Percentiles rank a stretch among this genome's conserved stretches.
Evolutionary conservation across 2,329 filamentous ascomycete genomes (phyloP).

Genomic region (Cyanodermella asteris): DNA sequence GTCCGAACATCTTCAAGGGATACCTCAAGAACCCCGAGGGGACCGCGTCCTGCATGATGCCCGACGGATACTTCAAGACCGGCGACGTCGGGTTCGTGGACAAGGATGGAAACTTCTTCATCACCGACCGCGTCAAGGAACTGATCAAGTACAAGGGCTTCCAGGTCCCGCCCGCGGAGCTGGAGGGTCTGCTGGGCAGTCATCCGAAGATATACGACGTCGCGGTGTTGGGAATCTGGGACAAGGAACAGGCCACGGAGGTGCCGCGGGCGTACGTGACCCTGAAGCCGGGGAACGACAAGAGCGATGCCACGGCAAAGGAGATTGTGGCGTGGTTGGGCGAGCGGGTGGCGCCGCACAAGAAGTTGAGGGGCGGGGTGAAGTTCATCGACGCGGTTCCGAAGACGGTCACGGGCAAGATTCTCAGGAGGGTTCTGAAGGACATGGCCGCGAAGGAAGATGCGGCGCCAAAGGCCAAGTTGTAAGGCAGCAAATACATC

Average conservation of each 20-base stretch:
- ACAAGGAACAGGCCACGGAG: conserved; percentile 40
- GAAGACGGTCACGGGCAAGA: conserved; percentile 27
- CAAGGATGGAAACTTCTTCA: conserved; percentile 59
- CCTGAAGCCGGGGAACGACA: conserved; percentile 21
- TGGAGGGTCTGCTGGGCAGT: conserved; percentile 32
- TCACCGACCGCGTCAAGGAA: conserved; percentile 63
- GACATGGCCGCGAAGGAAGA: conserved; percentile 5
- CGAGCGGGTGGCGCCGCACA: conserved; percentile 21
- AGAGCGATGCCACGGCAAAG: conserved; percentile 26
- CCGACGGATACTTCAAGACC: conserved; percentile 73
- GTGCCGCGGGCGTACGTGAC: conserved; percentile 47
- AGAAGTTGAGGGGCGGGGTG: conserved; percentile 23
- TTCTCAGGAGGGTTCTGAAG: conserved; percentile 9
- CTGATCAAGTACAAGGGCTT: conserved; percentile 47
- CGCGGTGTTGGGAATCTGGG: conserved; percentile 40
- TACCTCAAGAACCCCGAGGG: conserved; percentile 37
- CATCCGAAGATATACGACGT: conserved; percentile 33
- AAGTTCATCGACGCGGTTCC: conserved; percentile 24
- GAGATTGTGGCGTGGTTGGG: conserved; percentile 21
- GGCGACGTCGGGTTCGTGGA: conserved; percentile 72
- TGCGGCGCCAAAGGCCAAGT: conserved; percentile 6
- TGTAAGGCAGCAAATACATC: conserved; percentile 5
- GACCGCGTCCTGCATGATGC: conserved; percentile 32
- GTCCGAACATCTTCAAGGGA: conserved; percentile 41
- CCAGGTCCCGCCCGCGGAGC: conserved; percentile 46